A percentile compares a stretch with the other conserved stretches of the same genome.
Conservation (phyloP, 2,329 filamentous ascomycete species). For the Rugonectria rugulosa region DNA sequence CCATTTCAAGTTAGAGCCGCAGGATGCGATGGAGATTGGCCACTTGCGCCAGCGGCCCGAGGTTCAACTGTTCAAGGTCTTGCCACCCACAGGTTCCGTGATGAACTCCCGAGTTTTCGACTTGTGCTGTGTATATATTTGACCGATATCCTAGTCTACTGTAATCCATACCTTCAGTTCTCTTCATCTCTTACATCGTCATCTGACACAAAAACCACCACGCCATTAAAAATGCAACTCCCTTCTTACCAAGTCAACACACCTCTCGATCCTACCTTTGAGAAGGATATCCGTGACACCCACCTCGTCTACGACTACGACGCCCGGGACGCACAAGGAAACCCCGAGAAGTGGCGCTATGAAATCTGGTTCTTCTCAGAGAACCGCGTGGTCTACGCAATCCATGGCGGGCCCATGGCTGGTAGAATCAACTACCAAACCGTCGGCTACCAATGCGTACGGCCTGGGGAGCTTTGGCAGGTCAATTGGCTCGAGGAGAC, state of each 20-base stretch:
- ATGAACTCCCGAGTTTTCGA: not conserved
- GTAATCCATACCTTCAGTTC: too few species aligned
- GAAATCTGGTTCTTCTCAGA: constrained; percentile 68
- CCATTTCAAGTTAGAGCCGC: too few species aligned
- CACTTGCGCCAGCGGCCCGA: too few species aligned
- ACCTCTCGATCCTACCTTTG: constrained; percentile 38
- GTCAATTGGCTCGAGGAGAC: constrained; percentile 69
- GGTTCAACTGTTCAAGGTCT: too few species aligned
- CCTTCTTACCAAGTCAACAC: constrained; percentile 37
- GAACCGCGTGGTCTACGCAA: constrained; percentile 62
- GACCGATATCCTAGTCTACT: not conserved
- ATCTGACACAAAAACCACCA: not conserved
- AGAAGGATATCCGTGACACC: constrained; percentile 59
- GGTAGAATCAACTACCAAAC: constrained; percentile 62
- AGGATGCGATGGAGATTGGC: too few species aligned
- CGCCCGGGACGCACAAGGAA: constrained; percentile 54
- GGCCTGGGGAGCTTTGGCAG: constrained; percentile 66
- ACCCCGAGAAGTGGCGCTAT: constrained; percentile 66
- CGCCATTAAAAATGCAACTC: constrained; percentile 24
- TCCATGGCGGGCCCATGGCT: constrained; percentile 67
- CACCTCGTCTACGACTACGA: constrained; percentile 66
- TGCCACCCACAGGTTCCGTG: not conserved
- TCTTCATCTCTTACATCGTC: not conserved
- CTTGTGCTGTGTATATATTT: not conserved
- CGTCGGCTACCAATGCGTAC: constrained; percentile 64